phyloP scores from a whole-genome alignment of 306 rosid species.

The Cucurbita ficifolia region DNA sequence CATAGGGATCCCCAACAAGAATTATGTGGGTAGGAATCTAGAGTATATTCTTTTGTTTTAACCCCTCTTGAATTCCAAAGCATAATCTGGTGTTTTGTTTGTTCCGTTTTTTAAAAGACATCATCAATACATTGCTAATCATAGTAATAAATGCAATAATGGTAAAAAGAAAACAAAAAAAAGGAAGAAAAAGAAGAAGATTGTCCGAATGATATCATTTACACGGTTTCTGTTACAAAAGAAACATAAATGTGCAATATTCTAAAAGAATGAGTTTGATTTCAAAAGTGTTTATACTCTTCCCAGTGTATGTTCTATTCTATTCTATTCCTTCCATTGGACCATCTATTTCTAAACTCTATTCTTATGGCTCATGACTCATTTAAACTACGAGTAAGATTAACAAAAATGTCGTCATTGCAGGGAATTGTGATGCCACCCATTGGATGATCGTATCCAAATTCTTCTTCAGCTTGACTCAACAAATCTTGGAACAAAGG shows the following conservation, averaged over 20 bases:
- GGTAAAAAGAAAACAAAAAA: not conserved
- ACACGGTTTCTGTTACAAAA: not conserved
- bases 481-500: slow-evolving; percentile 22
- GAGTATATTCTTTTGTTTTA: not conserved
- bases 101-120: not conserved
- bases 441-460: slow-evolving; percentile 23
- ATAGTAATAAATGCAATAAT: not conserved
- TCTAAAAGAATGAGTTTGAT: not conserved
- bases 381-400: not conserved
- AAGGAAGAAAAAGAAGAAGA: not conserved
- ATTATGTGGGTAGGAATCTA: not conserved
- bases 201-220: not conserved
- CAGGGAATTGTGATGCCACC: slow-evolving; percentile 31
- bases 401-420: slow-evolving; percentile 3
- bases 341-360: not conserved
- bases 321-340: not conserved
- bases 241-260: not conserved
- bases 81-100: not conserved
- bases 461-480: slow-evolving; percentile 26
- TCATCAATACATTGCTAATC: not conserved
- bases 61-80: not conserved
- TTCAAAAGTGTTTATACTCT: not conserved
- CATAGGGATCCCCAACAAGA: not conserved
- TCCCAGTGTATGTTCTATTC: not conserved
- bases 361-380: not conserved